Evolutionary conservation across 768 basidiomycete species (phyloP).

Genomic region (Tricholoma terreum): DNA sequence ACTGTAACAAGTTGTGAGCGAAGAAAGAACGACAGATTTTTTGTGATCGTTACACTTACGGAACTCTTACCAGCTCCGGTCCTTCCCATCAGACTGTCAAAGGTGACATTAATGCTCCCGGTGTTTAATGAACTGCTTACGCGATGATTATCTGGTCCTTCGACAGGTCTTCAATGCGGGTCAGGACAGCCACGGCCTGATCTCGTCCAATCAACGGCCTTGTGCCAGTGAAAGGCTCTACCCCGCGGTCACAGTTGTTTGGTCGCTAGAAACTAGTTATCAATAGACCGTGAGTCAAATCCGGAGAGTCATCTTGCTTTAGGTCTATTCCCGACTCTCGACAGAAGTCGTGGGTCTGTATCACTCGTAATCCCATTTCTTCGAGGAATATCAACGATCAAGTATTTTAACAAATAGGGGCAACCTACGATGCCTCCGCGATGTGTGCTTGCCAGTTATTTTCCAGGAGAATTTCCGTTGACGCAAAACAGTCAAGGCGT

Average conservation of each 20-base stretch:
- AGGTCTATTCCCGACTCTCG: background rate
- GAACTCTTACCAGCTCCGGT: conserved; percentile 3
- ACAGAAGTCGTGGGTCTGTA: background rate
- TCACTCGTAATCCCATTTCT: background rate
- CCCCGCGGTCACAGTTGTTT: background rate
- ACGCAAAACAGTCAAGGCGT: background rate
- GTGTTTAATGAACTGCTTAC: background rate
- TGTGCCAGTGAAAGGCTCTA: background rate
- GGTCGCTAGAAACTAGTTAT: background rate
- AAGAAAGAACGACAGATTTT: background rate
- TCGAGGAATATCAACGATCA: background rate
- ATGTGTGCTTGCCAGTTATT: background rate
- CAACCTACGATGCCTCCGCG: background rate
- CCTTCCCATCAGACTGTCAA: background rate
- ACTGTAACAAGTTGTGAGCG: background rate
- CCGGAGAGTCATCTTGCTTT: background rate
- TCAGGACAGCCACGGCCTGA: background rate
- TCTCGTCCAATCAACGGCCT: background rate
- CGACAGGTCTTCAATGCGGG: background rate
- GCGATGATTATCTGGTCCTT: background rate
- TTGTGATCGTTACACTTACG: background rate
- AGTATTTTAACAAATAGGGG: background rate
- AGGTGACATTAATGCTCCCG: background rate
- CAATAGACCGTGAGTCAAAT: background rate
- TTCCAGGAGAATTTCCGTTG: background rate